Conservation (phyloP, 352 stramenopile genomes). For the Phytophthora meadii region DNA sequence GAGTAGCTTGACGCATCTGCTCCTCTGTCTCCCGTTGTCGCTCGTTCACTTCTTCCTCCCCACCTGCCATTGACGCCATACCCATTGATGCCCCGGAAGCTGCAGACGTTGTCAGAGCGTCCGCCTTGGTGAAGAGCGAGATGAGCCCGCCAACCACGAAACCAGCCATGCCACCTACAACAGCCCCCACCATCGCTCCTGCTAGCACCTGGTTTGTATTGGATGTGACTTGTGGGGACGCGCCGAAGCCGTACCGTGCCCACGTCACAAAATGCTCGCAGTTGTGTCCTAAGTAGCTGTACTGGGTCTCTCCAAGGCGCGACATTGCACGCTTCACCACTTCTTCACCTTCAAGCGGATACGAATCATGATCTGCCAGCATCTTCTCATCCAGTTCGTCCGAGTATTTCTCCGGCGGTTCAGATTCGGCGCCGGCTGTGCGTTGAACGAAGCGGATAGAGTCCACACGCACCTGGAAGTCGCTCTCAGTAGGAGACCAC, state of each 20-base stretch:
- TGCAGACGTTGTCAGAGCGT: constrained; percentile 56
- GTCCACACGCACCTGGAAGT: constrained; percentile 73
- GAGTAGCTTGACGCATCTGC: constrained; percentile 32
- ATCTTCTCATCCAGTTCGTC: constrained; percentile 61
- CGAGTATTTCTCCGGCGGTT: constrained; percentile 48
- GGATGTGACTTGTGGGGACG: constrained; percentile 63
- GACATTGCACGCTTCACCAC: constrained; percentile 53
- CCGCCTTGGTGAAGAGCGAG: constrained; percentile 69
- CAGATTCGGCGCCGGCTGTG: not conserved
- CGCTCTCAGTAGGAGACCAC: constrained; percentile 51
- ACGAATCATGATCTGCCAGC: constrained; percentile 45
- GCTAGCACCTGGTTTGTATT: constrained; percentile 70
- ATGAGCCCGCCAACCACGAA: constrained; percentile 66
- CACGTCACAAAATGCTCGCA: constrained; percentile 86
- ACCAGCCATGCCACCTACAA: constrained; percentile 62
- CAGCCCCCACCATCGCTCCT: constrained; percentile 63
- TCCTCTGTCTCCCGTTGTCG: constrained; percentile 19
- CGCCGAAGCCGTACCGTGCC: constrained; percentile 62
- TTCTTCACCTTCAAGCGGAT: constrained; percentile 50
- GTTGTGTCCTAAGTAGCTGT: constrained; percentile 65
- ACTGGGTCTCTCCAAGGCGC: constrained; percentile 59
- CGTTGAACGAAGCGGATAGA: constrained; percentile 52
- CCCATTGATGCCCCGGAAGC: constrained; percentile 10
- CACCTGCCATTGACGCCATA: constrained; percentile 1
- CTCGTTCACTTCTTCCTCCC: constrained; percentile 20